Base-by-base conservation (phyloP, 768 basidiomycete species). In the Russula emetica region DNA sequence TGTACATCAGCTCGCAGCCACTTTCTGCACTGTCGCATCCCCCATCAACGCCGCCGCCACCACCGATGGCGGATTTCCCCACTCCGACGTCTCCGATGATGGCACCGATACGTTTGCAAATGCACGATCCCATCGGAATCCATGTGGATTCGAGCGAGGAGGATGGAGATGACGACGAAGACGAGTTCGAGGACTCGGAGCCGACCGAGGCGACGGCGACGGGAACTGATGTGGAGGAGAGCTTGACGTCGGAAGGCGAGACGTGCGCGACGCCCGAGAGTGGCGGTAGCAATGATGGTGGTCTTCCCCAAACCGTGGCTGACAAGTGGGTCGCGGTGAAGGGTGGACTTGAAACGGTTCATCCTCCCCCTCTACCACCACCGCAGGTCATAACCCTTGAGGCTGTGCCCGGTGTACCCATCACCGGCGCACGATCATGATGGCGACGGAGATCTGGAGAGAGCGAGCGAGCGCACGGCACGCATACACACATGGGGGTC, bases 291-390 rank as follows among this genome's bases (percentile, higher is more conserved):
- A 45, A 22, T 22, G 44, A 45, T 20, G 42, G 42, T 45, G 44
- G 44, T 22, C 20, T n/a, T 10, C 36, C 73, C 67, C 52, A 73
- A 74, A 69, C 82, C 81, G 42, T n/a, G 72, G 44, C n/a, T 45
- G 88, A 91, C 71, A 89, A 87, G 72, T 92, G 90, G 90, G 83
- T 91, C 55, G 78, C 87, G 22, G 85, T 92, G 72, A 87, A 89
- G 74, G 79, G 44, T 22, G n/a, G 79, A 26, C 76, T 45, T n/a
- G 20, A 83, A 63, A 45, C 55, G 61, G 53, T 53, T 34, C 62
- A 59, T 30, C 61, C 3, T 22, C 14, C 24, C 26, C 14, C 49
- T 26, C 26, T 26, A 26, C 49, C 49, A 24, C 26, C 49, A 53
- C 36, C 42, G 11, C 44, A 51, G 34, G 59, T 42, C 18, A 44